Conservation (phyloP, 2,329 filamentous ascomycete genomes). For the Paecilomyces niveus region DNA sequence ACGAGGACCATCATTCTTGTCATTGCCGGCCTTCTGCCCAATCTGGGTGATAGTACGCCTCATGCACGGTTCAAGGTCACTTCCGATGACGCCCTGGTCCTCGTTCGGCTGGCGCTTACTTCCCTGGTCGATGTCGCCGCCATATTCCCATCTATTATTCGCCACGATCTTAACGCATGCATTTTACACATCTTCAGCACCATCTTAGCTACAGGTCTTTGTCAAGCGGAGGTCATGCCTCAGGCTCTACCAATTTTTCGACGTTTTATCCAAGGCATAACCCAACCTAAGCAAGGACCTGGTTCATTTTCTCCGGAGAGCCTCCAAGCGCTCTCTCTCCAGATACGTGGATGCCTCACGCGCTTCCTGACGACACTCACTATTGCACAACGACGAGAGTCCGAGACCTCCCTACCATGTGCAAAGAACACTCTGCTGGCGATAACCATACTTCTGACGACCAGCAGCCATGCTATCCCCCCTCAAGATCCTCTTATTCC, state of each 20-base stretch:
- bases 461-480: slow-evolving; percentile 65
- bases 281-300: slow-evolving; percentile 23
- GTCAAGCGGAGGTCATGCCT: slow-evolving; percentile 82
- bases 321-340: slow-evolving; percentile 50
- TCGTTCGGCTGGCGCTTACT: slow-evolving; percentile 73
- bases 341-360: slow-evolving; percentile 74
- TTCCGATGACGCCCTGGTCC: slow-evolving; percentile 69
- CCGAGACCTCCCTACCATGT: slow-evolving; percentile 70
- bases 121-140: slow-evolving; percentile 90
- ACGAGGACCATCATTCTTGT: slow-evolving; percentile 95
- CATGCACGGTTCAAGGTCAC: slow-evolving; percentile 69
- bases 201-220: slow-evolving; percentile 77
- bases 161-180: slow-evolving; percentile 90
- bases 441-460: slow-evolving; percentile 81
- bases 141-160: slow-evolving; percentile 94
- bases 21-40: slow-evolving; percentile 78
- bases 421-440: slow-evolving; percentile 91
- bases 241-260: slow-evolving; percentile 87
- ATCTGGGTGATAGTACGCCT: slow-evolving; percentile 49
- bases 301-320: slow-evolving; percentile 21
- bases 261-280: slow-evolving; percentile 75
- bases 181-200: slow-evolving; percentile 96
- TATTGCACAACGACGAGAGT: slow-evolving; percentile 44
- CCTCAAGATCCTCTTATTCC: slow-evolving; percentile 67
- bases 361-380: slow-evolving; percentile 68